Base-by-base conservation (phyloP, 139 green algal genomes). In the Desmodesmus armatus region DNA sequence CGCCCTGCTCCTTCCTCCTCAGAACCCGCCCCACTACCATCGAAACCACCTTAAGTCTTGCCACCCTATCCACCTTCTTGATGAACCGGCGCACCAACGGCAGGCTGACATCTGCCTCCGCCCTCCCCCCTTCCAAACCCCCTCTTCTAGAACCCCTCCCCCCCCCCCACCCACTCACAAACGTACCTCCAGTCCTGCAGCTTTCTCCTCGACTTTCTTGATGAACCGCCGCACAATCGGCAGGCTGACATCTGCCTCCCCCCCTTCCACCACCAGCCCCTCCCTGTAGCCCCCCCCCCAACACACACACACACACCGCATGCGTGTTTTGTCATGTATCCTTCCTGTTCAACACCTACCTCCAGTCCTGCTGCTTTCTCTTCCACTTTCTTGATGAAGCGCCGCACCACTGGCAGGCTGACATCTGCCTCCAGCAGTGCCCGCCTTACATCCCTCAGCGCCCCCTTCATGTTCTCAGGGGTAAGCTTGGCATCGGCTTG, bases 401-500 rank as follows among this genome's bases (percentile, higher is more conserved):
- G 86, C 1, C 97, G 94, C 69, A 99, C 97, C 51, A 99, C 95
- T 7, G 97, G 97, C 67, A 99, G 89, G 44, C 89, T 95, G 77
- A 98, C 97, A 86, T 99, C 97, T 15, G 97, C 97, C 86, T 99
- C 97, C 40, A 99, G 94, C 69, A 99, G 93, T 4, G 97, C 97
- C 21, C 97, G 86, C 3, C 97, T 91, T 43, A 99, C 97, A 63
- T 99, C 96, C 21, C 93, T 91, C 89, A 98, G 89, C 21, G 96
- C 78, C 44, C 94, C 93, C 89, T 99, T 99, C 58, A 99, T 96
- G 88, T 99, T 99, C 62, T 99, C 97, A 21, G 87, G 31, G 0
- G 94, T 99, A 37, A 99, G 89, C 79, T 96, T 94, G 70, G 91
- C 94, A 82, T 96, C 94, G 39, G 93, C 89, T 31, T 89, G 90